Percentiles rank a stretch among this genome's conserved stretches.
Conservation (phyloP, 805 yeast genomes). For the Kluyveromyces starmeri region DNA sequence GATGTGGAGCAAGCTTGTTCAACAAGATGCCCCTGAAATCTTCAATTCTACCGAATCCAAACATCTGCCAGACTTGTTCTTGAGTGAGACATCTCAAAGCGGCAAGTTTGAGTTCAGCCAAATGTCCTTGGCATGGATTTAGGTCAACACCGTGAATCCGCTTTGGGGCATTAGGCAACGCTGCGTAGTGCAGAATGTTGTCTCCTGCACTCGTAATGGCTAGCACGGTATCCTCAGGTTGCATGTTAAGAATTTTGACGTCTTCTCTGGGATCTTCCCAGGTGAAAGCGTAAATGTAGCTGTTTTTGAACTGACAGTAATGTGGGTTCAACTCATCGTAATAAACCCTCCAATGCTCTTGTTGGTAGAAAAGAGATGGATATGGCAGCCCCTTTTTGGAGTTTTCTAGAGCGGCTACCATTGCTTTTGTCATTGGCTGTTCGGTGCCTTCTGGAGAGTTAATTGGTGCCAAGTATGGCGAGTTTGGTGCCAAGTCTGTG, state of each 20-base stretch:
- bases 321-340: constrained; percentile 63
- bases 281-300: constrained; percentile 79
- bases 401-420: constrained; percentile 64
- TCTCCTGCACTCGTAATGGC: constrained; percentile 87
- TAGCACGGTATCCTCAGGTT: constrained; percentile 58
- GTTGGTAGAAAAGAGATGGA: constrained; percentile 75
- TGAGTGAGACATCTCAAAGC: constrained; percentile 48
- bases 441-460: constrained; percentile 15
- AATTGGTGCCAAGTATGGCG: constrained; percentile 67
- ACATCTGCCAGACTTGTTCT: constrained; percentile 62
- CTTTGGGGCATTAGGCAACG: constrained; percentile 62
- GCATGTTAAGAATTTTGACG: constrained; percentile 51
- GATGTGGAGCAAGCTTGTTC: constrained; percentile 51
- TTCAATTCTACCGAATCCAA: constrained; percentile 63
- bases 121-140: constrained; percentile 76
- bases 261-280: constrained; percentile 91
- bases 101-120: constrained; percentile 71
- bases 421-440: constrained; percentile 48
- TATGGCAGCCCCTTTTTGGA: constrained; percentile 59
- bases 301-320: constrained; percentile 64
- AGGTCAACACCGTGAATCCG: constrained; percentile 79
- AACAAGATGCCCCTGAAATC: constrained; percentile 45
- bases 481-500: constrained; percentile 57
- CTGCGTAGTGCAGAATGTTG: constrained; percentile 65
- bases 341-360: constrained; percentile 69